Percentiles rank a stretch among this genome's conserved stretches.
Conservation (phyloP, 495 filamentous ascomycete species). For the Talaromyces trachyspermus region DNA sequence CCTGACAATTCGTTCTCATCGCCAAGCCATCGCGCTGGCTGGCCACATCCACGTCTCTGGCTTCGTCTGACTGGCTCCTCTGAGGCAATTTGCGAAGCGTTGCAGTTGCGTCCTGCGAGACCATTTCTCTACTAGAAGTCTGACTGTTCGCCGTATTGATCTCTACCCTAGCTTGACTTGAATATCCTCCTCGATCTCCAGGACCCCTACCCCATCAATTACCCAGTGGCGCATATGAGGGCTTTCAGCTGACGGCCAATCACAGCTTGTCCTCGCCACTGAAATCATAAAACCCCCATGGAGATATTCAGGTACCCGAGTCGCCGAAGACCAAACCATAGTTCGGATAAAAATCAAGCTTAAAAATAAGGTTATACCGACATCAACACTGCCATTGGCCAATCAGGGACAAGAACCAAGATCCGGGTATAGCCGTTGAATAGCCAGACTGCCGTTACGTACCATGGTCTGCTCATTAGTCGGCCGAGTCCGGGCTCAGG, state of each 20-base stretch:
- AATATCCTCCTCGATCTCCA: no score
- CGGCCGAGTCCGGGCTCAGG: slow-evolving; percentile 1
- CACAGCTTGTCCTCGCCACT: neutral
- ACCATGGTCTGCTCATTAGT: neutral
- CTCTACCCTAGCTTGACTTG: no score
- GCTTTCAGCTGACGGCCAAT: neutral
- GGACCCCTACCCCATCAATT: neutral
- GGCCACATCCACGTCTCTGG: no score
- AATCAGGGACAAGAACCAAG: neutral
- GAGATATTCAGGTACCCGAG: neutral
- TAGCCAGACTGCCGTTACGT: no score
- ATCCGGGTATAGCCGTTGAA: neutral
- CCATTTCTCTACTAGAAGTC: no score
- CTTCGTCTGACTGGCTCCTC: no score
- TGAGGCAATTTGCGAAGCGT: no score
- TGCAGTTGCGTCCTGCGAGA: no score
- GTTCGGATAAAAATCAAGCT: neutral
- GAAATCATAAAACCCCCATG: neutral
- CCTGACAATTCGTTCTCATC: no score
- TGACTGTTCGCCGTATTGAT: no score
- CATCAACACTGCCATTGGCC: neutral
- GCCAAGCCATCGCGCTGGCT: no score
- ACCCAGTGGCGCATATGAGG: neutral
- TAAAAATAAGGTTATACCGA: neutral
- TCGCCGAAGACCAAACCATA: neutral